Evolutionary conservation across 495 filamentous ascomycete genomes (phyloP), one percentile per base, ranked within the genome.

Genomic region (Xylaria cubensis): DNA sequence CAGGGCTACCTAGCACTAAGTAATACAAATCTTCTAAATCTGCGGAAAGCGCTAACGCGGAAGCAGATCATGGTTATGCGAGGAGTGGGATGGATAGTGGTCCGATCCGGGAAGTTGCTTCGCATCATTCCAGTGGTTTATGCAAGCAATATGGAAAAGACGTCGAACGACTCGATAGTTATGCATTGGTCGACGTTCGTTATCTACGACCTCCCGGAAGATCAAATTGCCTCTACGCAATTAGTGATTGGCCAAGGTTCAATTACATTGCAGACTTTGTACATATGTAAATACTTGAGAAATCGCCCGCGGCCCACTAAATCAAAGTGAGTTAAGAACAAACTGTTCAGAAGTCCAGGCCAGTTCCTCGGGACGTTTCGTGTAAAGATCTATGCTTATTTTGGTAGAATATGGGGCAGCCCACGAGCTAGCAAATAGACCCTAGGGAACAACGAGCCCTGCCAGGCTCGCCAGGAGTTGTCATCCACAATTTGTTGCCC

Each of bases 21-120:
- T 29, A 56, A 56, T 56, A 32, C 53, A 56, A 56, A 56, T 56
- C 21, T 24, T 10, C 17, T 29, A 10, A 56, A 7, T 26, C 50
- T 10, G 29, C 17, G 19, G 4, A 15, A 0, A 32, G 53, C 53
- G 24, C 53, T 17, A 56, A 56, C 13, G 53, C 53, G 53, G 24
- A n/a, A 32, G 53, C 53, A 29, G 53, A 56, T 56, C 53, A 29
- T 17, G 15, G 53, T 56, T 56, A 56, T 56, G 53, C 53, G 32
- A 17, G 26, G 17, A 32, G 29, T 56, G 26, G 24, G 29, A 55
- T 29, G 51, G 51, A 29, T 55, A 15, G 24, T 55, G 51, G 51
- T 55, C 51, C 51, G 51, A 29, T 55, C 51, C 53, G 51, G 51
- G 51, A 29, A 24, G 51, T 10, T 26, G 24, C 21, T 56, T 56